Percentiles rank a stretch among this genome's conserved stretches.
phyloP scores from a whole-genome alignment of 805 yeast genomes.

The Yamadazyma paraphyllophila region DNA sequence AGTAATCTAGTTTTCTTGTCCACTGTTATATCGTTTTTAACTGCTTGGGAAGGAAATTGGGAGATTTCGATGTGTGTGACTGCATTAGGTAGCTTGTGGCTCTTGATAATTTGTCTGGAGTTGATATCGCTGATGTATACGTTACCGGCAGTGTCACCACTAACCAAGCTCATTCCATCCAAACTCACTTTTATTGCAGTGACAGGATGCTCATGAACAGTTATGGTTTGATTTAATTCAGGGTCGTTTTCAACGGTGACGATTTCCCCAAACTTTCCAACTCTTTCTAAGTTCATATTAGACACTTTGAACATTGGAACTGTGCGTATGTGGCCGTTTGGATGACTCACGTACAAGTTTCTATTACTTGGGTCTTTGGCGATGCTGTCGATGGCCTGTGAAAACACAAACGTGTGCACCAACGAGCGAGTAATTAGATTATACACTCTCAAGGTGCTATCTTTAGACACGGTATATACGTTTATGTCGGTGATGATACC shows the following conservation, averaged over 20 bases:
- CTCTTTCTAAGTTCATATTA: constrained; percentile 49
- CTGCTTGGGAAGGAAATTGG: constrained; percentile 18
- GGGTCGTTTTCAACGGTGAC: constrained; percentile 52
- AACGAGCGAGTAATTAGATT: constrained; percentile 47
- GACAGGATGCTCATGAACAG: constrained; percentile 49
- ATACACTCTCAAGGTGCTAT: constrained; percentile 73
- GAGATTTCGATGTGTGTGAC: constrained; percentile 30
- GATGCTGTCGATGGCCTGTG: constrained; percentile 54
- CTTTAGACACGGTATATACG: constrained; percentile 68
- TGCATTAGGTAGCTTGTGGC: constrained; percentile 42
- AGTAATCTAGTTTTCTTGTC: constrained; percentile 45
- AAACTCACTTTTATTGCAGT: constrained; percentile 59
- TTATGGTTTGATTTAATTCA: constrained; percentile 49
- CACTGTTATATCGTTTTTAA: background rate
- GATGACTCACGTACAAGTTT: constrained; percentile 65
- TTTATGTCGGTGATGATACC: constrained; percentile 60
- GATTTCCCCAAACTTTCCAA: constrained; percentile 57
- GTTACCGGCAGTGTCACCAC: constrained; percentile 75
- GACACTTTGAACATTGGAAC: constrained; percentile 48
- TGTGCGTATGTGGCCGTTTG: constrained; percentile 57
- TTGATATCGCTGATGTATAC: constrained; percentile 66
- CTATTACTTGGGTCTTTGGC: constrained; percentile 79
- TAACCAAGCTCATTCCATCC: constrained; percentile 70
- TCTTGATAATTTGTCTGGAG: constrained; percentile 64
- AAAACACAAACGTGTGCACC: constrained; percentile 70